phyloP scores from a whole-genome alignment of 345 rosid genomes.

The Camelina sativa region DNA sequence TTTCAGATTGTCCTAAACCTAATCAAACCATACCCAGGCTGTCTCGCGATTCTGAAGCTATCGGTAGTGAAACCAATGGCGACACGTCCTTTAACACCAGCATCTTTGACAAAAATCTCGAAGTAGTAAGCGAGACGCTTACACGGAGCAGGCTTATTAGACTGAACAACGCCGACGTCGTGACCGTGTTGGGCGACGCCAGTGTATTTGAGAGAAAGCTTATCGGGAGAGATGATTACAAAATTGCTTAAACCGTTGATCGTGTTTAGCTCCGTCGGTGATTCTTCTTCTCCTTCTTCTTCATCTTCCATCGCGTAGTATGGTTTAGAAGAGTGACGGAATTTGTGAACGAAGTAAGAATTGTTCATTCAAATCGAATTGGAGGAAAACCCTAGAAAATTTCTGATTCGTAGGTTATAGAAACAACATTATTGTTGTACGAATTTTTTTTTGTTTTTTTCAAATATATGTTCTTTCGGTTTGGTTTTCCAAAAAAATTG shows the following conservation, averaged over 20 bases:
- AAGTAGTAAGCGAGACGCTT: constrained; percentile 74
- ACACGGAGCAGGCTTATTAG: constrained; percentile 75
- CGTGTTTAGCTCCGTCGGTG: constrained; percentile 84
- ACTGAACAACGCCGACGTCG: constrained; percentile 85
- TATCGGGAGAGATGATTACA: constrained; percentile 67
- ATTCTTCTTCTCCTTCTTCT: constrained; percentile 41
- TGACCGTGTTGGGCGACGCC: constrained; percentile 63
- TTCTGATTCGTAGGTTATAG: no score
- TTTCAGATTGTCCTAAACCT: background rate
- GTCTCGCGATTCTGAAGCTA: constrained; percentile 74
- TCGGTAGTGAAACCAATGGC: constrained; percentile 81
- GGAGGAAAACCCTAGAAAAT: no score
- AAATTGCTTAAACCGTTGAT: constrained; percentile 81
- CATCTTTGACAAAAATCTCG: constrained; percentile 80
- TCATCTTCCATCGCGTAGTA: constrained; percentile 46
- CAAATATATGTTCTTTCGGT: no score
- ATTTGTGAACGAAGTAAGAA: constrained; percentile 54
- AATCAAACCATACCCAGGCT: constrained; percentile 61
- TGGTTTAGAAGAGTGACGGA: constrained; percentile 41
- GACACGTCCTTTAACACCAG: constrained; percentile 71
- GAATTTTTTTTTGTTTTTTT: no score
- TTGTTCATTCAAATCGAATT: constrained; percentile 37
- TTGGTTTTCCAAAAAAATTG: no score
- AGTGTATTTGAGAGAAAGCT: constrained; percentile 72
- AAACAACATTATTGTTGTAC: no score